Evolutionary conservation across 2,329 filamentous ascomycete genomes (phyloP), one percentile per base, ranked within the genome.

Genomic region (Xylariaceae sp.): DNA sequence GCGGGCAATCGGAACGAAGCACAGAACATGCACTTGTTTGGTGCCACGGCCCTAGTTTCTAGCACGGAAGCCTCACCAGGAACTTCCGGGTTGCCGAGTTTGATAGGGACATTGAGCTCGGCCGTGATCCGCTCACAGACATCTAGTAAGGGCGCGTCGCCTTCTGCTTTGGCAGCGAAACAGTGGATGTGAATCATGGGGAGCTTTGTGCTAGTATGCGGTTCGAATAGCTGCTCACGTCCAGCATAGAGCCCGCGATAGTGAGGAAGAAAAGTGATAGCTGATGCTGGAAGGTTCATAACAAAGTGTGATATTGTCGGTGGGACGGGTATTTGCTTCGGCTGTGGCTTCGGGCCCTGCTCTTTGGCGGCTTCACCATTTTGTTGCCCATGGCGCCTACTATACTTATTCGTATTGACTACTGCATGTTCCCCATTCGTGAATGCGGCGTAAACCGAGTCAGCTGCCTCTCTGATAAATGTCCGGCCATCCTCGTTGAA

Each of bases 11-110:
- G 84, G 74, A 99, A 97, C 62, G 86, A 95, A 24, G 91, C 93
- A 72, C 94, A 97, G 72, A 93, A 97, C 92, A 97, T 97, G 68
- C 88, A 84, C 80, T 99, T 99, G 67, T 91, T 88, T 4, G 94
- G 94, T 53, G 92, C 90, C 50, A 99, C 94, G 62, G 95, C 86
- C 60, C 94, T 82, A 27, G 97, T 91, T 54, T 89, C 84, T 55
- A 84, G 75, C 58, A 91, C 82, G 0, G 75, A 75, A 30, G 83
- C 75, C 63, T 83, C 73, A 5, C 76, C 75, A 41, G 78, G 73
- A 23, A 70, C 69, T 48, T 78, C 75, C 21, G 73, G 71, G 52
- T 83, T 76, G 10, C 76, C 79, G 75, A 79, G 70, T 30, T 75
- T 81, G 65, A 91, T 81, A 3, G 77, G 73, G 56, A 79, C 79